These are phyloP conservation scores for Salix caprea DNA, from an alignment of 345 rosid genomes.

Conservation along the genomic window DNA sequence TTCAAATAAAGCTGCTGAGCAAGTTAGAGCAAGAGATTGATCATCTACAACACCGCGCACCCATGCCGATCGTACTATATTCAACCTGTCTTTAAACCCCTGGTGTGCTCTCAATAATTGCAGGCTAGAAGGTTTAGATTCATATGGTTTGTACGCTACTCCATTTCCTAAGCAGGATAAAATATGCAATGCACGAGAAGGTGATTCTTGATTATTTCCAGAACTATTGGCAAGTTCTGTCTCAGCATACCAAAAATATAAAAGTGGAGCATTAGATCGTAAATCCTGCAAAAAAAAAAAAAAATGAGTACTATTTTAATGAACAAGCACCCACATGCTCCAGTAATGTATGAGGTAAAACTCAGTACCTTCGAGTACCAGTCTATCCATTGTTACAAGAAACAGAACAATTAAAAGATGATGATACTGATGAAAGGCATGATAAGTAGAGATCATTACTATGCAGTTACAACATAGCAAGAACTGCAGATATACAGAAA, in stretches of 20 bases:
- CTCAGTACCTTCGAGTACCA: neutral
- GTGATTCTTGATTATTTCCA: conserved; percentile 37
- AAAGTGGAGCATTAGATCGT: conserved; percentile 54
- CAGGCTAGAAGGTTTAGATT: conserved; percentile 60
- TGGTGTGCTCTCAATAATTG: conserved; percentile 87
- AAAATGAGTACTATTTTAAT: conserved; percentile 14
- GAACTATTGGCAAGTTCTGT: conserved; percentile 49
- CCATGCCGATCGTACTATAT: conserved; percentile 61
- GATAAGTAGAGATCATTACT: neutral
- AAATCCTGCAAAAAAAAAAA: conserved; percentile 51
- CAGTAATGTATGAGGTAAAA: neutral
- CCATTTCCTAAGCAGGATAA: conserved; percentile 79
- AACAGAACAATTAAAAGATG: neutral
- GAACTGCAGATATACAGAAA: too few relatives aligned
- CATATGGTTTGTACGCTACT: conserved; percentile 52
- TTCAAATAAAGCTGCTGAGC: conserved; percentile 81
- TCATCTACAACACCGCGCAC: conserved; percentile 60
- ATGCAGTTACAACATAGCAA: neutral
- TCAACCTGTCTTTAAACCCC: conserved; percentile 70
- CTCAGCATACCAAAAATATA: conserved; percentile 89
- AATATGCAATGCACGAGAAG: conserved; percentile 64
- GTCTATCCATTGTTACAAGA: neutral
- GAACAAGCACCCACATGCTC: neutral
- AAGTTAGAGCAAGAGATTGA: conserved; percentile 66
- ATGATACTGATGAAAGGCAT: neutral